Conservation (phyloP, 805 yeast genomes). For the Candida pseudoglaebosa region DNA sequence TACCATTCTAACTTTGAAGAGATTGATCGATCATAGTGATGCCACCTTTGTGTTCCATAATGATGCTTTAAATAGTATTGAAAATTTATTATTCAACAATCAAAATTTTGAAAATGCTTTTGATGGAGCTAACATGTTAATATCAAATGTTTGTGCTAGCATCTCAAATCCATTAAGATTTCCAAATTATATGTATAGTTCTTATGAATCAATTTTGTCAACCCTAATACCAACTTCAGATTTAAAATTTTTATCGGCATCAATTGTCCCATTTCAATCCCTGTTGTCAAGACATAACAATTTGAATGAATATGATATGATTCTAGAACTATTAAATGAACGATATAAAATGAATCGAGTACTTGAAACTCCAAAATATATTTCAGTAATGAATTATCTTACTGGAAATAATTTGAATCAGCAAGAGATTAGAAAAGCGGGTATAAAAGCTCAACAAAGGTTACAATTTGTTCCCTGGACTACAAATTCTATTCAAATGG, state of each 20-base stretch:
- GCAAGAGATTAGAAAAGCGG: conserved; percentile 66
- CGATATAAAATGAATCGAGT: conserved; percentile 67
- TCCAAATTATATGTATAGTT: conserved; percentile 88
- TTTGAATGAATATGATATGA: conserved; percentile 78
- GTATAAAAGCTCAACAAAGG: conserved; percentile 58
- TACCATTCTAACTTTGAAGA: conserved; percentile 72
- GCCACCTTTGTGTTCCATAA: conserved; percentile 89
- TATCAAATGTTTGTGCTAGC: conserved; percentile 79
- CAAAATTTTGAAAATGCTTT: conserved; percentile 38
- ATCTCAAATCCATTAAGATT: conserved; percentile 84
- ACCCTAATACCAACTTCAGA: conserved; percentile 83
- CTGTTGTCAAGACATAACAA: conserved; percentile 50
- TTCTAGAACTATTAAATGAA: conserved; percentile 76
- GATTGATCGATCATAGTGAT: conserved; percentile 83
- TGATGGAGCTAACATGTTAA: conserved; percentile 77
- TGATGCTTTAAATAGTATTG: conserved; percentile 72
- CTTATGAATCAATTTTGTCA: conserved; percentile 75
- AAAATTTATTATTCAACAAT: conserved; percentile 42
- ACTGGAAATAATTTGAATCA: conserved; percentile 62
- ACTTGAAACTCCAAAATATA: conserved; percentile 44
- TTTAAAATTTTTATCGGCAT: conserved; percentile 45
- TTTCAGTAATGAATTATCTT: conserved; percentile 66
- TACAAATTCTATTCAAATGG: conserved; percentile 72
- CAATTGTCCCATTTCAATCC: conserved; percentile 39
- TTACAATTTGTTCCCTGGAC: conserved; percentile 84